phyloP scores from a whole-genome alignment of 2,329 filamentous ascomycete species.

The Claviceps sp. region DNA sequence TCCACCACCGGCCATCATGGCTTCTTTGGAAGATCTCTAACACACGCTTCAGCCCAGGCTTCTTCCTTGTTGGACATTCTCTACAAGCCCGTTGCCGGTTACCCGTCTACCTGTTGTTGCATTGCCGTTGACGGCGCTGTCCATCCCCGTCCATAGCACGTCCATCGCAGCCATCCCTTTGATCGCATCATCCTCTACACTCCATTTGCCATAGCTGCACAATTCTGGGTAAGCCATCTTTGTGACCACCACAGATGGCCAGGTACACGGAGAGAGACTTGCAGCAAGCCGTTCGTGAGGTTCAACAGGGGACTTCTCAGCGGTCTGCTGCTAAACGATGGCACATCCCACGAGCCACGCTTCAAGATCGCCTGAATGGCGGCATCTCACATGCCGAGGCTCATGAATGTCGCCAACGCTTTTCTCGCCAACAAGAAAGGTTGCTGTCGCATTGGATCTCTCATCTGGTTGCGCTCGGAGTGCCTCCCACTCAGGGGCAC shows the following conservation, averaged over 20 bases:
- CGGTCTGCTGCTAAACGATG: constrained; percentile 7
- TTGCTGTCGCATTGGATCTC: constrained; percentile 7
- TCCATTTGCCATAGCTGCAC: not conserved
- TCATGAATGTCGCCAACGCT: constrained; percentile 8
- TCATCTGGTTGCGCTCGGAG: constrained; percentile 6
- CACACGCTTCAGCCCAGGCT: constrained; percentile 6
- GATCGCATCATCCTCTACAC: not conserved
- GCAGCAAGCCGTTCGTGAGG: constrained; percentile 8
- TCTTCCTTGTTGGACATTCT: constrained; percentile 7
- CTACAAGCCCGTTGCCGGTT: constrained; percentile 4
- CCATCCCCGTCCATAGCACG: not conserved
- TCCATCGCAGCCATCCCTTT: not conserved
- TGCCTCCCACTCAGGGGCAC: constrained; percentile 6
- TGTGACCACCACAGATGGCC: constrained; percentile 5
- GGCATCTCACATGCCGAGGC: constrained; percentile 8
- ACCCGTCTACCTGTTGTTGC: not conserved
- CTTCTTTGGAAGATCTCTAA: constrained; percentile 6
- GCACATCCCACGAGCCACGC: constrained; percentile 7
- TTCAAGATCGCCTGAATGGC: constrained; percentile 7
- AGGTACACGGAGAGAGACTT: constrained; percentile 8
- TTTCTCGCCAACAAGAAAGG: constrained; percentile 7
- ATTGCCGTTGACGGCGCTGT: not conserved
- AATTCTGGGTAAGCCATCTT: not conserved
- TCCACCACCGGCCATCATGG: constrained; percentile 5
- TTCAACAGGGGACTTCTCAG: constrained; percentile 8